phyloP scores from a whole-genome alignment of 768 basidiomycete genomes.

The Russula ochroleuca region DNA sequence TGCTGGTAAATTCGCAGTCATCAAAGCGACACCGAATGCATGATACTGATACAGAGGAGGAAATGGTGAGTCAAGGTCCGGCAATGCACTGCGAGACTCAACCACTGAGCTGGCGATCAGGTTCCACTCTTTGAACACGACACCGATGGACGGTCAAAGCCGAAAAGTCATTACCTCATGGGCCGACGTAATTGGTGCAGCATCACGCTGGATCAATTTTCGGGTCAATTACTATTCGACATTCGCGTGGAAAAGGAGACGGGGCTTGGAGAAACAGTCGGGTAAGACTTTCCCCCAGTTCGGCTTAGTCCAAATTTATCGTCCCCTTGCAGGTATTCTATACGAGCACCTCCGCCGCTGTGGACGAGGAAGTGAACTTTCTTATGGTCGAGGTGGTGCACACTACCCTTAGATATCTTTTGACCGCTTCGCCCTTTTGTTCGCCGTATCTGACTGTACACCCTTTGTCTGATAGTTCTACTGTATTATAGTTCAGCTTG shows the following conservation, averaged over 20 bases:
- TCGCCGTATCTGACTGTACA: slow-evolving; percentile 7
- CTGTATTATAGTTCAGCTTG: slow-evolving; percentile 13
- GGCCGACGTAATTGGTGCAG: slow-evolving; percentile 85
- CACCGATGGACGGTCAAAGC: slow-evolving; percentile 60
- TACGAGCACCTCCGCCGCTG: slow-evolving; percentile 33
- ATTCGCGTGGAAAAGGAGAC: slow-evolving; percentile 83
- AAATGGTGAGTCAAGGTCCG: slow-evolving; percentile 50
- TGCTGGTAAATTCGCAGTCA: slow-evolving; percentile 76
- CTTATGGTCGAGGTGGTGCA: neutral
- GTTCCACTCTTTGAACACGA: slow-evolving; percentile 73
- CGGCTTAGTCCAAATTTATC: neutral
- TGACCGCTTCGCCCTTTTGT: neutral
- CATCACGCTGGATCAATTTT: slow-evolving; percentile 52
- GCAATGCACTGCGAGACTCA: neutral
- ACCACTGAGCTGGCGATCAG: slow-evolving; percentile 37
- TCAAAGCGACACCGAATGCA: slow-evolving; percentile 87
- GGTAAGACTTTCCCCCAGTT: slow-evolving; percentile 46
- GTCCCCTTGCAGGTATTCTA: slow-evolving; percentile 28
- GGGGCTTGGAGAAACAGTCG: slow-evolving; percentile 74
- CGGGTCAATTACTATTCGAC: slow-evolving; percentile 72
- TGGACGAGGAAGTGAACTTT: slow-evolving; percentile 28
- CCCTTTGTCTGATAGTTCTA: neutral
- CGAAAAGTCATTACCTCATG: slow-evolving; percentile 81
- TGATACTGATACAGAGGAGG: slow-evolving; percentile 76
- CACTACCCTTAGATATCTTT: neutral